Percentiles rank a stretch among this genome's conserved stretches.
These are phyloP conservation scores for Saposhnikovia divaricata DNA, from an alignment of 129 eudicot genomes.

Conservation along the genomic window DNA sequence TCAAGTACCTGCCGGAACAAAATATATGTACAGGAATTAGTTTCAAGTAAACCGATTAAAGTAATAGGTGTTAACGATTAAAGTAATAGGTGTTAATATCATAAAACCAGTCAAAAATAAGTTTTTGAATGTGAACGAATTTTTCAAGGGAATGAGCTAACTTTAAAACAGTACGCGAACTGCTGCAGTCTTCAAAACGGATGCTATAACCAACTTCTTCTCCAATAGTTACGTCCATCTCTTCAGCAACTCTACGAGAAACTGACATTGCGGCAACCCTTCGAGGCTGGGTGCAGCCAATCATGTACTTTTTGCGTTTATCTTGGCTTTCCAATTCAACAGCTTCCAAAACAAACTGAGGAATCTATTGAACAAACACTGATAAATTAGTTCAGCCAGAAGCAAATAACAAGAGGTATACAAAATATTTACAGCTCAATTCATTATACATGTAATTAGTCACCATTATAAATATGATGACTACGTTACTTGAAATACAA, in stretches of 20 bases:
- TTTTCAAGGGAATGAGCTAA: slow-evolving; percentile 20
- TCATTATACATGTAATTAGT: not conserved
- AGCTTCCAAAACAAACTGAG: slow-evolving; percentile 96
- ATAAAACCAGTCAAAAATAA: not conserved
- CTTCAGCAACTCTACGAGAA: slow-evolving; percentile 96
- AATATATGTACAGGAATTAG: not conserved
- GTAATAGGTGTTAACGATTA: not conserved
- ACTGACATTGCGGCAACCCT: slow-evolving; percentile 99
- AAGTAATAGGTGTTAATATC: not conserved
- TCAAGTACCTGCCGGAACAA: slow-evolving; percentile 50
- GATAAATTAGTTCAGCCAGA: not conserved
- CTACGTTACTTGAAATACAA: too few relatives aligned
- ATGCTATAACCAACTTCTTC: slow-evolving; percentile 98
- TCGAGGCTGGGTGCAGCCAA: slow-evolving; percentile 95
- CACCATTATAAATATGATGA: too few relatives aligned
- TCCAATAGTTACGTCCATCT: slow-evolving; percentile 95
- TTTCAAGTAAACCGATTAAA: not conserved
- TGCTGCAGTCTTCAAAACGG: slow-evolving; percentile 93
- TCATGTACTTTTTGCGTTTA: slow-evolving; percentile 67
- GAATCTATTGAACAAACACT: slow-evolving; percentile 48
- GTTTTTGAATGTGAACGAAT: not conserved
- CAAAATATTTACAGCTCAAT: not conserved
- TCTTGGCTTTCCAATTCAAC: slow-evolving; percentile 59
- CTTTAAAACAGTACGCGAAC: slow-evolving; percentile 85
- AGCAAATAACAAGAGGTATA: not conserved